These are phyloP conservation scores for Claviceps cyperi DNA, from an alignment of 2,329 filamentous ascomycete genomes.

Conservation along the genomic window DNA sequence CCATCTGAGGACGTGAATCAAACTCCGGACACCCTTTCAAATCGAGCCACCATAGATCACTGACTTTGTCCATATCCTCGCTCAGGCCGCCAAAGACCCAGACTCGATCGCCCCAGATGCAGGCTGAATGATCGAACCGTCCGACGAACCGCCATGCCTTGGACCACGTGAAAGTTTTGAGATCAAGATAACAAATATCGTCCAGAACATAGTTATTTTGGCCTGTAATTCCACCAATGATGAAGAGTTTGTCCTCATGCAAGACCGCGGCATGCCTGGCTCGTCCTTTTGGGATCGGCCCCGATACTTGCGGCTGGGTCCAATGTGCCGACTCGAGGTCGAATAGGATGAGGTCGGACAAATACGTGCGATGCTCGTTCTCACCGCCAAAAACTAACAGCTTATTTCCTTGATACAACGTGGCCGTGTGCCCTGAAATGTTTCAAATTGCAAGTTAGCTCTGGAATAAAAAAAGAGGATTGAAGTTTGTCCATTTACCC, in stretches of 20 bases:
- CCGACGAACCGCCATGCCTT: conserved; percentile 90
- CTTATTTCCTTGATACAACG: conserved; percentile 84
- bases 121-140: conserved; percentile 87
- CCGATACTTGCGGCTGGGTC: conserved; percentile 80
- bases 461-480: neutral
- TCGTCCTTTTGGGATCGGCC: conserved; percentile 74
- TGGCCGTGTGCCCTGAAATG: conserved; percentile 74
- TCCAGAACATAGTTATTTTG: conserved; percentile 86
- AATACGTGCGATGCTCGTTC: conserved; percentile 91
- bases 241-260: conserved; percentile 91
- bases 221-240: conserved; percentile 89
- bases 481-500: conserved; percentile 37
- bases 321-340: conserved; percentile 89
- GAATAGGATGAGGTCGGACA: conserved; percentile 92
- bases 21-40: conserved; percentile 82
- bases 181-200: conserved; percentile 89
- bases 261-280: conserved; percentile 88
- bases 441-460: conserved; percentile 4
- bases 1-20: conserved; percentile 49
- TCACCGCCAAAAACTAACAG: conserved; percentile 95
- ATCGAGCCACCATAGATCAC: conserved; percentile 95
- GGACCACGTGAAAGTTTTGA: conserved; percentile 97
- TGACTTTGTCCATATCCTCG: conserved; percentile 92
- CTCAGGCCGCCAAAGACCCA: conserved; percentile 96
- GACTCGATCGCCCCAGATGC: conserved; percentile 79